Base-by-base conservation (phyloP, 345 rosid genomes). In the Sisymbrium altissimum region DNA sequence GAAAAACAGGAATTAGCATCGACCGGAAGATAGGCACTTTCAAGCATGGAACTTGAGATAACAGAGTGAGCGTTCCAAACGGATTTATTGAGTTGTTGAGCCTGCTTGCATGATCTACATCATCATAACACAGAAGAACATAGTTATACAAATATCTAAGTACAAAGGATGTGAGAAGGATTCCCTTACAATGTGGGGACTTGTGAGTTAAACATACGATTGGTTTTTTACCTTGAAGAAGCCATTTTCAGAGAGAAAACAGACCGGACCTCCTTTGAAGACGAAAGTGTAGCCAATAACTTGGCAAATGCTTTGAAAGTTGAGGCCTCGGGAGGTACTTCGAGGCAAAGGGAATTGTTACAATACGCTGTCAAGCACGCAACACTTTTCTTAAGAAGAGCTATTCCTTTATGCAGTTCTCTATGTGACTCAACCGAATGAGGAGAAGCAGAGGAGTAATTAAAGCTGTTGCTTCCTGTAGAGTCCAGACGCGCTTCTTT, bases 301-400 rank as follows among this genome's bases (percentile, higher is more conserved):
- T 84, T 92, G 9, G 99, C 82, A 79, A 92, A 95, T 55, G 99
- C 96, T 87, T 90, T 97, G 66, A 95, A 92, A 65, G 96, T 95
- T 52, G 96, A 86, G 55, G 85, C 80, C 71, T 95, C 99, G 9
- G 94, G 74, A 72, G 99, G 97, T 80, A 88, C 80, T 66, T 95
- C 99, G 35, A 88, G 80, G 73, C 84, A 85, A 58, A 95, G 84
- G 25, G 83, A 88, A 82, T 92, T 90, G 75, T 89, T 87, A 76
- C 88, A 89, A 74, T 88, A 90, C 1, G 96, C 88, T 54, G 97
- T 88, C 72, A 95, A 78, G 82, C 96, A 95, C 14, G 96, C 99
- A 64, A 95, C 90, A 48, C 98, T 95, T 88, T 87, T 92, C 88
- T 95, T 95, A 66, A 95, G 87, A 81, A 95, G 99, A 72, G 89